A percentile compares a stretch with the other conserved stretches of the same genome.
Conservation (phyloP, 179 eudicot species). For the Actinidia arguta region DNA sequence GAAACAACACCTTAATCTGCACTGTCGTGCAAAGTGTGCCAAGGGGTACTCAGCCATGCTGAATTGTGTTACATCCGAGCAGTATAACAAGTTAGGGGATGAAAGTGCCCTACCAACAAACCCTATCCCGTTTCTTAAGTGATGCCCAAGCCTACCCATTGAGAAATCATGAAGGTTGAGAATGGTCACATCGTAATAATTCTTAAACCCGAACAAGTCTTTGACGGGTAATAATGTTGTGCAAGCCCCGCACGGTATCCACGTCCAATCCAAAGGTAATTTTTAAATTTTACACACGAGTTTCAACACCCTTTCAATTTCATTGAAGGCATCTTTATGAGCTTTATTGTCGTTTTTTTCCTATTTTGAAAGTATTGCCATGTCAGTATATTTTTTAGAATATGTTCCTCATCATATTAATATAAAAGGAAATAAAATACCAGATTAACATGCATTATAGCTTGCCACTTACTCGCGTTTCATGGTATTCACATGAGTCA, state of each 20-base stretch:
- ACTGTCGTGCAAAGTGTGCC: constrained; percentile 10
- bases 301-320: background rate
- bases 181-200: too few relatives aligned
- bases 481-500: background rate
- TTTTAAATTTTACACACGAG: background rate
- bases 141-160: background rate
- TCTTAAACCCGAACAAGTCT: background rate
- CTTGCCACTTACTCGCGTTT: background rate
- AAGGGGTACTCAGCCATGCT: constrained; percentile 20
- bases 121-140: constrained; percentile 15
- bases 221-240: background rate
- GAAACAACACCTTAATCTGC: background rate
- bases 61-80: constrained; percentile 16
- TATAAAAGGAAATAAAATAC: background rate
- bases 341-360: background rate
- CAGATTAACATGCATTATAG: background rate
- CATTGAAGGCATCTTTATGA: background rate
- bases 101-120: constrained; percentile 8
- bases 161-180: too few relatives aligned
- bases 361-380: background rate
- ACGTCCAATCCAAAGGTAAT: background rate
- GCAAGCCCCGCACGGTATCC: background rate
- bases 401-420: background rate
- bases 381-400: background rate
- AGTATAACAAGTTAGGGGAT: background rate